Evolutionary conservation across 306 rosid genomes (phyloP).

Genomic region (Gillenia trifoliata): DNA sequence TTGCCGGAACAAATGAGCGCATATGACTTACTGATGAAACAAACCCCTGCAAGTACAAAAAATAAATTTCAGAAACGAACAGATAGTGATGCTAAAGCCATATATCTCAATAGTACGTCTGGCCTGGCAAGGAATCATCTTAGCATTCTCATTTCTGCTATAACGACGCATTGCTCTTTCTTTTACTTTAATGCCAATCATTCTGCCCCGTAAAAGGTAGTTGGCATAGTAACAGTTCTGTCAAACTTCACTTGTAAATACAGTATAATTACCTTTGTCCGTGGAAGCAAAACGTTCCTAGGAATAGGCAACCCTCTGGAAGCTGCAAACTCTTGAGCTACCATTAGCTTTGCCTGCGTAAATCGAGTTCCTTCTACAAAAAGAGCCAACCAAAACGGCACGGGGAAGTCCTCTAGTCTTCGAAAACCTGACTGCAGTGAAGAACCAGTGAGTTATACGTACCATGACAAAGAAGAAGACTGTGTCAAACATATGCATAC

Average conservation of each 20-base stretch:
- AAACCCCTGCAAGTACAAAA: conserved; percentile 55
- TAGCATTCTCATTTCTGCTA: background rate
- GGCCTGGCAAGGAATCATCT: background rate
- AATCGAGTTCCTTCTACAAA: conserved; percentile 94
- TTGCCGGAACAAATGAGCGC: conserved; percentile 59
- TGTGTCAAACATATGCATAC: background rate
- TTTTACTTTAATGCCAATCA: too few relatives aligned
- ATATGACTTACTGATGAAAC: conserved; percentile 55
- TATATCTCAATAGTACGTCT: background rate
- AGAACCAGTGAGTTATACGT: conserved; percentile 15
- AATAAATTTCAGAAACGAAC: background rate
- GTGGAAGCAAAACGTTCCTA: conserved; percentile 78
- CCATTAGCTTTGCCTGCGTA: conserved; percentile 59
- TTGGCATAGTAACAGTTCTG: too few relatives aligned
- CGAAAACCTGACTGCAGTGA: conserved; percentile 58
- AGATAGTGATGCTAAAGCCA: background rate
- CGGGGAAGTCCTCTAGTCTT: conserved; percentile 49
- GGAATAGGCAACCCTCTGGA: conserved; percentile 77
- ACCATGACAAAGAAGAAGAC: background rate
- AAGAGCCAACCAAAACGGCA: conserved; percentile 86
- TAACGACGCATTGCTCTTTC: background rate
- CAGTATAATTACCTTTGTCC: conserved; percentile 56
- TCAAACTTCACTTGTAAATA: background rate
- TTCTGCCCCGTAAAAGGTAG: too few relatives aligned
- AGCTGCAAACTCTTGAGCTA: conserved; percentile 78